Evolutionary conservation across 176 grass and related monocot species (phyloP), one percentile per base, ranked within the genome.

Genomic region (Typha latifolia): DNA sequence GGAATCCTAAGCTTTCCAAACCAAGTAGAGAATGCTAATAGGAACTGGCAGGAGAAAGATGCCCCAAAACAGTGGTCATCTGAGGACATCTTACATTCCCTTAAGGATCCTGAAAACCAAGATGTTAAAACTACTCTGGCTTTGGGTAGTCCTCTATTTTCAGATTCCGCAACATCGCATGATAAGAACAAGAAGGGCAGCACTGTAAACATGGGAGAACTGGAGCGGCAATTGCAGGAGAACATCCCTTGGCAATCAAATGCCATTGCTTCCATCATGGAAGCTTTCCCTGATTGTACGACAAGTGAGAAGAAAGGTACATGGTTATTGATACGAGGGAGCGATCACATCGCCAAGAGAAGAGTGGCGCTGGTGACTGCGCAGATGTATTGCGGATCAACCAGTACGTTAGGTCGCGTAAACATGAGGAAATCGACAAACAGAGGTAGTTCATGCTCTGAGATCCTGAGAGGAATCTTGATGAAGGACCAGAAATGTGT

Each of bases 111-210:
- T 23, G 49, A n/a, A 79, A 48, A 62, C 23, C 63, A 79, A 37
- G 82, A 84, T 22, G 63, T 75, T 1, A 63, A 67, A 47, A 71
- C 61, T 32, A 79, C 63, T 51, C 82, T 96, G 12, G 64, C 55
- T 47, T 77, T 96, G 10, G 77, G 82, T 27, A 77, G 62, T 43
- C 64, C 82, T 47, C 79, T 75, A n/a, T 69, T 72, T 51, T 91
- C 85, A 13, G 88, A 91, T 78, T 86, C 88, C n/a, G 92, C 92
- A 2, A 79, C 85, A 2, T 96, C 92, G 1, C 67, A 65, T 18
- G 57, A 77, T 12, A 69, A 78, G 4, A 64, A 29, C 22, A 68
- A 47, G 21, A 78, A 37, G 12, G 47, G 59, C 26, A 22, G 18
- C 51, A 64, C 66, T 24, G 77, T 66, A 27, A 80, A 74, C 14